Conservation (phyloP, 768 basidiomycete species). For the Goffeauzyma gilvescens region DNA sequence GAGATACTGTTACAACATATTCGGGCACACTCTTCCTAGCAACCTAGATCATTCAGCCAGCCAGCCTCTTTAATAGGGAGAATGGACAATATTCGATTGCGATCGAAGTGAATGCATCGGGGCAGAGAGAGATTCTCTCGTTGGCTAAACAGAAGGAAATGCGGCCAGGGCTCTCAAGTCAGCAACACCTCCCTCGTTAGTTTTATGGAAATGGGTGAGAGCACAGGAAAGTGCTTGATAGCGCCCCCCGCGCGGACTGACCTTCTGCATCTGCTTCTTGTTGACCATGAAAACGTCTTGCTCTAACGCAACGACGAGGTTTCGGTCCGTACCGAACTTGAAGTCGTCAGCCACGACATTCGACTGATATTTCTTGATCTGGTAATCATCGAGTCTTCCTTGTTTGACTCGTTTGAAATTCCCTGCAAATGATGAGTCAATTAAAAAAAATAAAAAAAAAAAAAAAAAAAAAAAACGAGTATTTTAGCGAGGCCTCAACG, state of each 20-base stretch:
- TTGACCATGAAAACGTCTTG: constrained; percentile 85
- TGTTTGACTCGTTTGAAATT: constrained; percentile 91
- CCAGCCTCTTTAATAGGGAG: constrained; percentile 24
- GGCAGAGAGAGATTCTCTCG: constrained; percentile 16
- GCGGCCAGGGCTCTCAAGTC: background rate
- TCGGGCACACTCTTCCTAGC: too few species aligned
- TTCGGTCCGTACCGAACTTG: constrained; percentile 89
- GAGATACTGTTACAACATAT: too few species aligned
- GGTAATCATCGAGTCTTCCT: constrained; percentile 75
- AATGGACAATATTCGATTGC: constrained; percentile 22
- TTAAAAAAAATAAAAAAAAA: background rate
- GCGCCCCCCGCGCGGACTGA: constrained; percentile 44
- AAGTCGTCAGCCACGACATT: constrained; percentile 92
- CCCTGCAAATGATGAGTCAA: constrained; percentile 34
- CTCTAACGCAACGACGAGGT: constrained; percentile 88
- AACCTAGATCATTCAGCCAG: too few species aligned
- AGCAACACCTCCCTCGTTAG: too few species aligned
- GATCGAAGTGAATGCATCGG: constrained; percentile 19
- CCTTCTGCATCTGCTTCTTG: constrained; percentile 76
- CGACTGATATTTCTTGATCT: constrained; percentile 87
- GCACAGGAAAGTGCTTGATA: constrained; percentile 4
- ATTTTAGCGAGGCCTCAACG: background rate
- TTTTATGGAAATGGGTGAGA: constrained; percentile 8
- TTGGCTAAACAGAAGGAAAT: constrained; percentile 1
- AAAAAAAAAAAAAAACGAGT: background rate